Conservation (phyloP, 2,329 filamentous ascomycete genomes). For the Coniella vitis region DNA sequence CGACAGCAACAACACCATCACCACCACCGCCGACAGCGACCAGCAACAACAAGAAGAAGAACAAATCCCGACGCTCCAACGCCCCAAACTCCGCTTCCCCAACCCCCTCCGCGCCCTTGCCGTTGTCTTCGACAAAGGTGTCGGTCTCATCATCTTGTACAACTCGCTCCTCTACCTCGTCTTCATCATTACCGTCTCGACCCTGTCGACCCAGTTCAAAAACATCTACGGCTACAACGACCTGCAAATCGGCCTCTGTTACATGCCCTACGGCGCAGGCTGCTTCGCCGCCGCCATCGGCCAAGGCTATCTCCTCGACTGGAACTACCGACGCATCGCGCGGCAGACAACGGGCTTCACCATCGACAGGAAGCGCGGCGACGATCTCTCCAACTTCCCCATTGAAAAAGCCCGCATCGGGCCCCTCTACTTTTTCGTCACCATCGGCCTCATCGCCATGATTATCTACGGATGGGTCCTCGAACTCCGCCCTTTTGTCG, state of each 20-base stretch:
- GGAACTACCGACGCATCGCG: slow-evolving; percentile 66
- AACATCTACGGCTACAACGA: slow-evolving; percentile 45
- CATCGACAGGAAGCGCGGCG: slow-evolving; percentile 52
- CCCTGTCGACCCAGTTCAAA: slow-evolving; percentile 44
- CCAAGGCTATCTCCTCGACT: slow-evolving; percentile 54
- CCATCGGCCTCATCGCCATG: slow-evolving; percentile 44
- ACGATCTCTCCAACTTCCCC: slow-evolving; percentile 44
- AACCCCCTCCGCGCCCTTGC: slow-evolving; percentile 50
- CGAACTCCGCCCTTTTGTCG: slow-evolving; percentile 42
- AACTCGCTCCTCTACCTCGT: slow-evolving; percentile 49
- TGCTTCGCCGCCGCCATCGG: slow-evolving; percentile 40
- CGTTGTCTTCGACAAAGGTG: slow-evolving; percentile 51
- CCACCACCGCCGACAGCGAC: not conserved
- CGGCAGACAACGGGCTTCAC: slow-evolving; percentile 47
- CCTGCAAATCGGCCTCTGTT: slow-evolving; percentile 47
- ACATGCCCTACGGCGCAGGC: slow-evolving; percentile 46
- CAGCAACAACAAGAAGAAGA: not conserved
- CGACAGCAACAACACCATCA: not conserved
- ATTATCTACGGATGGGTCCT: slow-evolving; percentile 54
- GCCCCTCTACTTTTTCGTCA: slow-evolving; percentile 47
- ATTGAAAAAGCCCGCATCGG: slow-evolving; percentile 50
- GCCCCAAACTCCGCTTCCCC: slow-evolving; percentile 40
- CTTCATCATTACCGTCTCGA: slow-evolving; percentile 48
- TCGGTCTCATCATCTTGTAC: slow-evolving; percentile 45
- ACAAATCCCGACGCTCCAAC: not conserved